These are phyloP conservation scores for Rhodomyrtus tomentosa DNA, from an alignment of 345 rosid species.

Conservation along the genomic window DNA sequence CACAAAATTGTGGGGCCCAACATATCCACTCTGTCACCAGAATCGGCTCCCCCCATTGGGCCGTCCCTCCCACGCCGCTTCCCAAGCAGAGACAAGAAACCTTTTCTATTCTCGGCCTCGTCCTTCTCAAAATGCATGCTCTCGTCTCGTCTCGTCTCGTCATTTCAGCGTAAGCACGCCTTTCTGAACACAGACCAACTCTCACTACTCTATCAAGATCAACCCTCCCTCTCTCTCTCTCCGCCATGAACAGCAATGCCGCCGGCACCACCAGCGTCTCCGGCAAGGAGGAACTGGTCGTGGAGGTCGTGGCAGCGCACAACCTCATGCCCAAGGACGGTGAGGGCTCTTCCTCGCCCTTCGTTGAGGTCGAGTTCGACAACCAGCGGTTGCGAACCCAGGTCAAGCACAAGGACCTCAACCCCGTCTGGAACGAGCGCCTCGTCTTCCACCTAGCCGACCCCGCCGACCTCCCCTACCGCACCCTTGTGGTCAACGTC, in stretches of 20 bases:
- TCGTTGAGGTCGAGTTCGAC: conserved; percentile 64
- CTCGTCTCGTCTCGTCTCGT: not conserved
- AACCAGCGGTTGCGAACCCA: conserved; percentile 43
- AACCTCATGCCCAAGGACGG: conserved; percentile 79
- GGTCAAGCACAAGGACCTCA: conserved; percentile 46
- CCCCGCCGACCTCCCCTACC: conserved; percentile 40
- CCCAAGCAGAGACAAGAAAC: not conserved
- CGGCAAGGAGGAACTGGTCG: conserved; percentile 51
- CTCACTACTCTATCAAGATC: not conserved
- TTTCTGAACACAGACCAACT: not conserved
- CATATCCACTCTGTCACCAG: not conserved
- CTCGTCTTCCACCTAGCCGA: conserved; percentile 41
- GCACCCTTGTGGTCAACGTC: conserved; percentile 38
- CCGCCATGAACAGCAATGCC: not conserved
- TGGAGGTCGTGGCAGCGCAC: conserved; percentile 58
- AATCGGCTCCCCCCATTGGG: not conserved
- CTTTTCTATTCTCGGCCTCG: not conserved
- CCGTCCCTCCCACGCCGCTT: not conserved
- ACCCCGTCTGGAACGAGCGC: conserved; percentile 76
- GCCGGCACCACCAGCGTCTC: not conserved
- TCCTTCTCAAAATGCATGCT: not conserved
- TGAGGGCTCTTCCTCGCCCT: conserved; percentile 65
- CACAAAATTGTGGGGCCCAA: not conserved
- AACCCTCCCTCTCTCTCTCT: not conserved
- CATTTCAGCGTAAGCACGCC: not conserved